Evolutionary conservation across 345 rosid species (phyloP).

Genomic region (Hypericum androsaemum): DNA sequence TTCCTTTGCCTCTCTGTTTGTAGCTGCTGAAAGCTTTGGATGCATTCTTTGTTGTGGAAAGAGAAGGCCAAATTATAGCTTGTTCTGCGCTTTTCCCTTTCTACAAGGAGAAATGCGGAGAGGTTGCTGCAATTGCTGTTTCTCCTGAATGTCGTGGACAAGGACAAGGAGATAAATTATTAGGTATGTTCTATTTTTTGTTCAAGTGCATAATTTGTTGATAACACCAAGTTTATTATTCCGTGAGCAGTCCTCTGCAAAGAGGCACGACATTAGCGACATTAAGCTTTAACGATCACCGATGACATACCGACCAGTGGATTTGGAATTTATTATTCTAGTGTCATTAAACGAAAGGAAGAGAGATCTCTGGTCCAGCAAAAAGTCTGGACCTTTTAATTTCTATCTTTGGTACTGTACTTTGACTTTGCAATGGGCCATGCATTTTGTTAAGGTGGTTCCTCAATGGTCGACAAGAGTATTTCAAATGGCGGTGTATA

Average conservation of each 20-base stretch:
- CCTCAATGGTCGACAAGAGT: too few species aligned
- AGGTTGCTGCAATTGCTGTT: constrained; percentile 90
- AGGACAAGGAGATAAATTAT: constrained; percentile 92
- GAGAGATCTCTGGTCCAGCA: too few species aligned
- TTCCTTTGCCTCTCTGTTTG: constrained; percentile 11
- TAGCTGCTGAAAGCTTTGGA: constrained; percentile 62
- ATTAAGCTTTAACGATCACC: too few species aligned
- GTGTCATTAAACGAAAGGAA: too few species aligned
- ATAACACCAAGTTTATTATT: too few species aligned
- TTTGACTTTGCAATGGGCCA: neutral
- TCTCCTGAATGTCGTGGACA: constrained; percentile 90
- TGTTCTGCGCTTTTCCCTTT: constrained; percentile 90
- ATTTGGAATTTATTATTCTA: too few species aligned
- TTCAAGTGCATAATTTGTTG: too few species aligned
- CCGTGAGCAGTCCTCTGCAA: too few species aligned
- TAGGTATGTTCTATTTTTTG: constrained; percentile 36
- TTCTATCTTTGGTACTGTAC: neutral
- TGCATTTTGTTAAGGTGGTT: neutral
- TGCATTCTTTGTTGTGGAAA: constrained; percentile 64
- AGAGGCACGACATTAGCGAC: too few species aligned
- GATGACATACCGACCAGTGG: too few species aligned
- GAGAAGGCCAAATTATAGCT: constrained; percentile 89
- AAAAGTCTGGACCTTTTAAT: neutral
- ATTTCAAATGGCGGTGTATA: too few species aligned
- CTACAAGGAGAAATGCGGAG: constrained; percentile 74